Evolutionary conservation across 2,329 filamentous ascomycete species (phyloP).

Genomic region (Trichoderma breve): DNA sequence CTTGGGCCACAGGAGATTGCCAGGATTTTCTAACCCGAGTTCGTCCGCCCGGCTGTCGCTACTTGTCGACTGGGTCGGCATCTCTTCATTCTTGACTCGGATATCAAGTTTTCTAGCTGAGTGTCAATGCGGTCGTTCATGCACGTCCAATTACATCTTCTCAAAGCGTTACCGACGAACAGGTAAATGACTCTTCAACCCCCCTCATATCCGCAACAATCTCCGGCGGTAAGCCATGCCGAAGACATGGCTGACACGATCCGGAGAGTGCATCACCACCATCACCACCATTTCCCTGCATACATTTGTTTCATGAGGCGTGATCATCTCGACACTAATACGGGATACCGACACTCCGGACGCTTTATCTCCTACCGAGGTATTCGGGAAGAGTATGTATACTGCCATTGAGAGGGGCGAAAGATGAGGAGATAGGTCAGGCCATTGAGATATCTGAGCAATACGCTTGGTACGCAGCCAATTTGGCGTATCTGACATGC

Average conservation of each 20-base stretch:
- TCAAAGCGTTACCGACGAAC: background rate
- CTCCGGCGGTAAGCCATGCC: background rate
- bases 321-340: background rate
- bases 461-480: background rate
- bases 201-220: background rate
- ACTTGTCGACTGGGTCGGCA: background rate
- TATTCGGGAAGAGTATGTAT: background rate
- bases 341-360: background rate
- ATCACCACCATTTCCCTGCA: background rate
- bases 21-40: slow-evolving; percentile 1
- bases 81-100: background rate
- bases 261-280: background rate
- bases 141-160: background rate
- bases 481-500: background rate
- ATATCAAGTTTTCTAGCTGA: background rate
- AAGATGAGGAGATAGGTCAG: background rate
- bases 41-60: slow-evolving; percentile 10
- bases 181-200: background rate
- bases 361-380: background rate
- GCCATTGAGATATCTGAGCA: background rate
- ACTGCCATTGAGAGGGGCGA: background rate
- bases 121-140: background rate
- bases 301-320: background rate
- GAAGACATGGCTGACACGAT: background rate
- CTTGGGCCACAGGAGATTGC: background rate